Conservation (phyloP, 2,329 filamentous ascomycete species). For the Colletotrichum lupini region DNA sequence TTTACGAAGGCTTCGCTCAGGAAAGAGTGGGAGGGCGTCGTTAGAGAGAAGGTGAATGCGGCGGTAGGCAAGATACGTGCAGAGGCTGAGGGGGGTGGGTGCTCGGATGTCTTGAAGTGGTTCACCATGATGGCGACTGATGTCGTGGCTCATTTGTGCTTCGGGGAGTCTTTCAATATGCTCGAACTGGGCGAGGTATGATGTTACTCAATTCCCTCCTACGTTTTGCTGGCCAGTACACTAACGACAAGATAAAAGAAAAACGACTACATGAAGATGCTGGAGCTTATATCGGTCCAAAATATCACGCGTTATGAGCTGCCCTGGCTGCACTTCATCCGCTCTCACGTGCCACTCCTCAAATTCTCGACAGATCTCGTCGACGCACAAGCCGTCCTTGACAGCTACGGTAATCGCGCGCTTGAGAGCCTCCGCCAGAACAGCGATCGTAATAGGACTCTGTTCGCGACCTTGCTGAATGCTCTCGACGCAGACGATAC, state of each 20-base stretch:
- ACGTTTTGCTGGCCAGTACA: neutral
- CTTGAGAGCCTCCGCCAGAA: constrained; percentile 1
- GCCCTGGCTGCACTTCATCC: neutral
- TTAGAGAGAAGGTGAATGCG: constrained; percentile 50
- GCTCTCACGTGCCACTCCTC: neutral
- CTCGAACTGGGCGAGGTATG: constrained; percentile 49
- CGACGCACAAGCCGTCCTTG: constrained; percentile 6
- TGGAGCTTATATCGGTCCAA: constrained; percentile 13
- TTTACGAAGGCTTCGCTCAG: constrained; percentile 52
- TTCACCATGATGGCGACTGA: constrained; percentile 65
- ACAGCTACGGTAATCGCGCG: constrained; percentile 5
- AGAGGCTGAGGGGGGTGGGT: constrained; percentile 51
- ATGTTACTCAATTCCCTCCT: too few species aligned
- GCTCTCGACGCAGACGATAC: neutral
- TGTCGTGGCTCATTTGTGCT: constrained; percentile 62
- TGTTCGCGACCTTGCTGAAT: neutral
- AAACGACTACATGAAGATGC: constrained; percentile 21
- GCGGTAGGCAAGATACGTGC: constrained; percentile 55
- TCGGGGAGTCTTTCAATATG: constrained; percentile 65
- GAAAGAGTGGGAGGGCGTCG: constrained; percentile 41
- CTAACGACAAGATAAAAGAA: neutral
- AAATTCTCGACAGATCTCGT: neutral
- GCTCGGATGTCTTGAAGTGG: constrained; percentile 63
- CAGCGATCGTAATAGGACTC: neutral
- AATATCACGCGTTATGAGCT: constrained; percentile 20